A percentile compares a stretch with the other conserved stretches of the same genome.
These are phyloP conservation scores for Rhodamnia argentea DNA, from an alignment of 345 rosid genomes.

Conservation along the genomic window DNA sequence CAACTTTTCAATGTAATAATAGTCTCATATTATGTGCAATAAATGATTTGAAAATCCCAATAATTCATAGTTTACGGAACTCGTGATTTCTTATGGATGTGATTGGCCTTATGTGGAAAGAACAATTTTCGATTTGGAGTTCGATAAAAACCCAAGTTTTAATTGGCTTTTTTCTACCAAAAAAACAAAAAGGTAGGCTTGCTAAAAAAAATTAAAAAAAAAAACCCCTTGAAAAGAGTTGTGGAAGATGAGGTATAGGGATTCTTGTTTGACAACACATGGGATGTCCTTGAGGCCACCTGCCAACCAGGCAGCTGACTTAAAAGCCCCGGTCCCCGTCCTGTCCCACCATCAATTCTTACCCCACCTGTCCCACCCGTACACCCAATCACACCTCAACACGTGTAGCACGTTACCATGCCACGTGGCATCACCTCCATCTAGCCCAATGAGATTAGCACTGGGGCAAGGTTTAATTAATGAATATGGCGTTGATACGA, in stretches of 20 bases:
- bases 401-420: background rate
- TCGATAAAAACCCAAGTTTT: background rate
- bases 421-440: background rate
- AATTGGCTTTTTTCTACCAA: background rate
- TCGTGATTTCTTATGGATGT: background rate
- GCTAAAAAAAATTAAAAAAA: background rate
- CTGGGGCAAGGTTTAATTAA: too few species aligned
- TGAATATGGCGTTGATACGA: too few species aligned
- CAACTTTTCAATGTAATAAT: background rate
- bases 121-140: background rate
- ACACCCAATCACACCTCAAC: background rate
- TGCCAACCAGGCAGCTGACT: constrained; percentile 44
- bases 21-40: background rate
- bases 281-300: constrained; percentile 32
- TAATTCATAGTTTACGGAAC: background rate
- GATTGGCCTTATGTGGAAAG: background rate
- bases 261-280: constrained; percentile 17
- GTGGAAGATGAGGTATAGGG: background rate
- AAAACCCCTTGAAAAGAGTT: background rate
- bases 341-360: constrained; percentile 6
- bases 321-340: constrained; percentile 33
- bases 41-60: too few species aligned
- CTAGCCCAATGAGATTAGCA: background rate
- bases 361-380: background rate
- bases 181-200: background rate